These are phyloP conservation scores for Yarrowia sp. DNA, from an alignment of 805 yeast genomes.

Conservation along the genomic window DNA sequence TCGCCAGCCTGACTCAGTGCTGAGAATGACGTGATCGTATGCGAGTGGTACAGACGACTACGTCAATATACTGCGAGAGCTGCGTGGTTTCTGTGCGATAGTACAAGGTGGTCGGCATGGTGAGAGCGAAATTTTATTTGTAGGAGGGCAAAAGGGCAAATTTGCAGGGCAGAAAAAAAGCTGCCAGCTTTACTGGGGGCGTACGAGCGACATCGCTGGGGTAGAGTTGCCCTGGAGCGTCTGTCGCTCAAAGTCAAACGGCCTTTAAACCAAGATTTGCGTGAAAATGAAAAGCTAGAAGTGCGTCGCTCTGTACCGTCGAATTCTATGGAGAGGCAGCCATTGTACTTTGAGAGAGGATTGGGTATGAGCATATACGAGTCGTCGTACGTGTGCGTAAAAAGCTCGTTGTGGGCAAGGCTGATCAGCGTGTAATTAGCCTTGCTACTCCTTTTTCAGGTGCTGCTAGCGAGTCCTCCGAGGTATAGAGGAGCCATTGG, in stretches of 20 bases:
- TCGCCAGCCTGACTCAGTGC: slow-evolving; percentile 11
- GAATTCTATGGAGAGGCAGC: slow-evolving; percentile 6
- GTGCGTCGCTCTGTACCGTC: not conserved
- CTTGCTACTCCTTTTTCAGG: slow-evolving; percentile 1
- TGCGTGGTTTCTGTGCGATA: slow-evolving; percentile 33
- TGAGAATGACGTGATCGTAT: slow-evolving; percentile 14
- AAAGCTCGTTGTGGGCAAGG: not conserved
- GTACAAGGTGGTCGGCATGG: slow-evolving; percentile 18
- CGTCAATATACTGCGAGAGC: slow-evolving; percentile 8
- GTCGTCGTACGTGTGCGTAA: not conserved
- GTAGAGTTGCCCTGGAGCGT: not conserved
- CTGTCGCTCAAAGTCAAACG: slow-evolving; percentile 27
- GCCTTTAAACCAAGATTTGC: slow-evolving; percentile 19
- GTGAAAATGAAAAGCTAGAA: slow-evolving; percentile 29
- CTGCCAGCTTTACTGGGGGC: too few species aligned
- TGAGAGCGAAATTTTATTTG: not conserved
- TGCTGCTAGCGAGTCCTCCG: not conserved
- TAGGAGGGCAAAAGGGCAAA: not conserved
- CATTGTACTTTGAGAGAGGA: not conserved
- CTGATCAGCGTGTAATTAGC: slow-evolving; percentile 9
- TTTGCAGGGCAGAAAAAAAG: not conserved
- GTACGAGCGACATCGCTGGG: slow-evolving; percentile 10
- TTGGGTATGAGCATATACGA: not conserved
- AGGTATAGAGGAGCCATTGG: too few species aligned
- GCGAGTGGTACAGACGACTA: slow-evolving; percentile 16